A percentile compares a stretch with the other conserved stretches of the same genome.
phyloP scores from a whole-genome alignment of 192 early-diverging fungal species.

The Endogone sp. region DNA sequence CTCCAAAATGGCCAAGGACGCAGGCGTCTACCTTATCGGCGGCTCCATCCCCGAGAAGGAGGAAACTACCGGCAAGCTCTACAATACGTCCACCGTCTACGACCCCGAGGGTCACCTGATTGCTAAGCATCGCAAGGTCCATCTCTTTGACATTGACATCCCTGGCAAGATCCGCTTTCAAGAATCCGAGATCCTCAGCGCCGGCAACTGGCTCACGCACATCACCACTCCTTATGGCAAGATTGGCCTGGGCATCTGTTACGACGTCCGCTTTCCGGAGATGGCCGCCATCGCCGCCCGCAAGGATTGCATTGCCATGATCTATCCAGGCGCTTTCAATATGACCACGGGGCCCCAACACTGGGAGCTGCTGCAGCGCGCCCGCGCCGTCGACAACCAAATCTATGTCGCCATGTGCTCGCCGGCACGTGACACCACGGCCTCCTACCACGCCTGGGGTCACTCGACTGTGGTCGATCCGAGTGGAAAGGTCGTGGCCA shows the following conservation, averaged over 20 bases:
- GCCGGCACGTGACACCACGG: conserved; percentile 76
- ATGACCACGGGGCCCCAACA: conserved; percentile 93
- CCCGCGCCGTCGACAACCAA: conserved; percentile 89
- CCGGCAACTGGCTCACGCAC: conserved; percentile 74
- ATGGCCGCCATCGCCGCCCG: conserved; percentile 91
- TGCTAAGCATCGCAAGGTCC: conserved; percentile 75
- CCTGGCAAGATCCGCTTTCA: conserved; percentile 90
- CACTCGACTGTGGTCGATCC: conserved; percentile 91
- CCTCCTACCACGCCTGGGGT: conserved; percentile 89
- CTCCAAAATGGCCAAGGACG: conserved; percentile 81
- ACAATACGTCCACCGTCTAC: conserved; percentile 84
- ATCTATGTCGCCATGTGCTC: conserved; percentile 95
- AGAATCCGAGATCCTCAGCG: conserved; percentile 77
- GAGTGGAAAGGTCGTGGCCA: conserved; percentile 65
- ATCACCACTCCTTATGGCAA: conserved; percentile 60
- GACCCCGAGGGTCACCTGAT: conserved; percentile 58
- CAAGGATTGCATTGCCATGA: conserved; percentile 85
- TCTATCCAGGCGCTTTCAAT: conserved; percentile 98
- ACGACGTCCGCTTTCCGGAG: conserved; percentile 96
- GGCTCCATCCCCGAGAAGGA: conserved; percentile 89
- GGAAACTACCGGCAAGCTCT: conserved; percentile 47
- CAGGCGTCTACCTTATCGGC: conserved; percentile 81
- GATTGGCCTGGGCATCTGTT: conserved; percentile 94
- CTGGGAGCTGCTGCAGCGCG: conserved; percentile 87
- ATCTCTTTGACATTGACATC: conserved; percentile 96